phyloP scores from a whole-genome alignment of 352 stramenopile species.

The Phytophthora crassamura region DNA sequence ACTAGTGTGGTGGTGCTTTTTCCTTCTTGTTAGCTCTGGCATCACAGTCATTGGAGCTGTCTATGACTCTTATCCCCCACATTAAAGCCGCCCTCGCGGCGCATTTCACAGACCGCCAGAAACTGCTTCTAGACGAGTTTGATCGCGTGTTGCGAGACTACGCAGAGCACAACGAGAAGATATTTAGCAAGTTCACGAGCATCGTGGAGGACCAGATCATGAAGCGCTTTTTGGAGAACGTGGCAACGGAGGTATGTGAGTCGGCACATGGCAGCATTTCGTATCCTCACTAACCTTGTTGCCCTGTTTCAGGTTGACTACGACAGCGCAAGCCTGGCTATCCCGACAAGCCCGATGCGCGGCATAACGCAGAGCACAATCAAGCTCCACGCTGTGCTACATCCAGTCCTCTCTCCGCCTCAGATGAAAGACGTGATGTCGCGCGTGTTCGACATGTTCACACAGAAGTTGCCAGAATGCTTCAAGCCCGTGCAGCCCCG shows the following conservation, averaged over 20 bases:
- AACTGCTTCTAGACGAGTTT: conserved; percentile 96
- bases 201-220: conserved; percentile 98
- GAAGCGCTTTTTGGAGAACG: conserved; percentile 89
- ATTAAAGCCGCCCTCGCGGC: conserved; percentile 95
- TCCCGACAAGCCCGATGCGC: conserved; percentile 89
- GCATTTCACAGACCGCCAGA: conserved; percentile 95
- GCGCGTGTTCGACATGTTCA: conserved; percentile 89
- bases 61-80: conserved; percentile 94
- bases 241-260: conserved; percentile 60
- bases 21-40: conserved; percentile 79
- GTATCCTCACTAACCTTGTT: conserved; percentile 36
- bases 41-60: conserved; percentile 95
- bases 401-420: conserved; percentile 91
- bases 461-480: conserved; percentile 88
- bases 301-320: conserved; percentile 74
- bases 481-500: conserved; percentile 87
- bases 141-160: conserved; percentile 96
- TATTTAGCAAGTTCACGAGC: conserved; percentile 97
- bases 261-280: conserved; percentile 23
- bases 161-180: conserved; percentile 96
- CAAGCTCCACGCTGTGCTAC: conserved; percentile 96
- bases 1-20: conserved; percentile 1
- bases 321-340: conserved; percentile 55
- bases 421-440: conserved; percentile 97
- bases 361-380: conserved; percentile 94